Evolutionary conservation across 345 rosid species (phyloP).

Genomic region (Turritis glabra): DNA sequence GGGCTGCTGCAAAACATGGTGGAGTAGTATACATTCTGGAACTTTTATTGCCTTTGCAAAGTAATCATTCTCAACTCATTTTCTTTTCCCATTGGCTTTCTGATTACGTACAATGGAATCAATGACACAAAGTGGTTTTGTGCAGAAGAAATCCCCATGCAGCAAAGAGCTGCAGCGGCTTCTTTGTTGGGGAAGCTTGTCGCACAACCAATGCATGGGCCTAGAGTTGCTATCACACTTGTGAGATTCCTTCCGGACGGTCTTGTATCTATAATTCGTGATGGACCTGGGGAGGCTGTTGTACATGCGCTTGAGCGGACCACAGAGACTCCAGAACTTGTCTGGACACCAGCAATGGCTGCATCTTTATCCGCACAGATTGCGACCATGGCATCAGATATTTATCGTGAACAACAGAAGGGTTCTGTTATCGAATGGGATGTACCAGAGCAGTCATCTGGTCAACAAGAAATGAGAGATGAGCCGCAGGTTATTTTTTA

Average conservation of each 20-base stretch:
- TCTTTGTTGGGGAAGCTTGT: conserved; percentile 95
- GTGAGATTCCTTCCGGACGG: conserved; percentile 99
- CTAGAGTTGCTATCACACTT: conserved; percentile 95
- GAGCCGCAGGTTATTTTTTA: conserved; percentile 76
- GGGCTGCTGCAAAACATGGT: conserved; percentile 99
- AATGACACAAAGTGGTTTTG: conserved; percentile 36
- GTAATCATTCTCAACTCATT: conserved; percentile 47
- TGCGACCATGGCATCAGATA: conserved; percentile 91
- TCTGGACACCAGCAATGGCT: conserved; percentile 99
- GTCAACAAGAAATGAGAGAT: conserved; percentile 89
- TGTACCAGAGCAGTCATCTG: conserved; percentile 92
- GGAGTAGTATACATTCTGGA: conserved; percentile 96
- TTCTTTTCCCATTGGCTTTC: neutral
- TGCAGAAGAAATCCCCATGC: conserved; percentile 93
- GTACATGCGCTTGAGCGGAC: conserved; percentile 88
- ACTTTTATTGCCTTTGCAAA: conserved; percentile 89
- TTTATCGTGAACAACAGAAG: conserved; percentile 89
- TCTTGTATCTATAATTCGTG: conserved; percentile 86
- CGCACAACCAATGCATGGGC: conserved; percentile 99
- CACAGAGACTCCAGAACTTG: conserved; percentile 97
- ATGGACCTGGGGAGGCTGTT: conserved; percentile 99
- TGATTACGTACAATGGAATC: conserved; percentile 20
- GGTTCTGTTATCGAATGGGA: conserved; percentile 97
- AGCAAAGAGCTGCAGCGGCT: conserved; percentile 97
- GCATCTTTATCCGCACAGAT: conserved; percentile 96